Evolutionary conservation across 495 filamentous ascomycete genomes (phyloP), one percentile per base, ranked within the genome.

Genomic region (Aspergillus funiculosus): DNA sequence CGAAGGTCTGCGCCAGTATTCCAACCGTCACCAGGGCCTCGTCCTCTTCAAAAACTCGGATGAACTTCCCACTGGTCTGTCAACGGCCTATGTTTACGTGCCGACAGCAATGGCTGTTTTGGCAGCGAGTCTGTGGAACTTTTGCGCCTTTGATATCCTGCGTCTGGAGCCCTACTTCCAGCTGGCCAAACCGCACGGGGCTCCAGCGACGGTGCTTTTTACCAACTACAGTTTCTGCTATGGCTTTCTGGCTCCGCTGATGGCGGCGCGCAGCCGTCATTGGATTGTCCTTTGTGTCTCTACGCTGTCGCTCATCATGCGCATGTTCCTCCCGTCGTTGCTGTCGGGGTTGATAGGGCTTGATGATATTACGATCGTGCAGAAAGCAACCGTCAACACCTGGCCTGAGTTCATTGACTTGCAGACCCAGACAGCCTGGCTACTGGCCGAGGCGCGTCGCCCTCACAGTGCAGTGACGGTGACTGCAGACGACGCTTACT

Each of bases 121-220:
- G 7, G 47, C 46, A 3, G 39, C 50, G 24, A 44, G 42, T 4
- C 17, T 63, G 9, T 57, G 58, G 55, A 48, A 51, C 5, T 24
- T 61, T 3, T 57, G 39, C 13, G 48, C 51, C 21, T 41, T 46
- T 10, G 60, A 63, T 42, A 51, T 53, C 3, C 26, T 61, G 15
- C 51, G 60, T 4, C 46, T 63, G 27, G 60, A 63, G 43, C 53
- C 60, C 3, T 63, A 50, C 18, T 61, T 59, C 18, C 60, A 63
- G 20, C 44, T 63, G 4, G 46, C 57, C 4, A 49, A 44, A n/a
- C 51, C 48, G 1, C 26, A 47, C 0, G 57, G 55, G 2, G 44
- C 34, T 1, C 25, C 58, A 4, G 60, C 50, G 7, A 50, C 26
- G 1, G 47, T 57, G 3, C 51, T 63, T 3, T 59, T 63, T 42